Evolutionary conservation across 306 rosid species (phyloP).

Genomic region (Neltuma alba): DNA sequence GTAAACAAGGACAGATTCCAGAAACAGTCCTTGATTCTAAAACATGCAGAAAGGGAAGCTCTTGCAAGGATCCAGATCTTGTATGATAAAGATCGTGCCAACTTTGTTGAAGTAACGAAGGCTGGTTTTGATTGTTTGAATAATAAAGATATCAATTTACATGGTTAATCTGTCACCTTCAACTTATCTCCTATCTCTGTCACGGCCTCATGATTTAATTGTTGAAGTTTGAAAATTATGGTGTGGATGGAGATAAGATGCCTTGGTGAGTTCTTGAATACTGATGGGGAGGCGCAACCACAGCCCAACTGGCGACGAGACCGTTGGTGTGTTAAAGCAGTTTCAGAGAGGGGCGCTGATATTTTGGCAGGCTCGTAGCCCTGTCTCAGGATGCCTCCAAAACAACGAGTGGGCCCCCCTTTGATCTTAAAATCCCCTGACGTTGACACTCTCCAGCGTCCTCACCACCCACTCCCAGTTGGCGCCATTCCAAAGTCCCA

Average conservation of each 20-base stretch:
- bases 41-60: background rate
- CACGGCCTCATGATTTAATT: no score
- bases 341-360: background rate
- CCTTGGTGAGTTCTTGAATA: no score
- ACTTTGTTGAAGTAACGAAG: background rate
- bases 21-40: background rate
- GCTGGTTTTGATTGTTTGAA: background rate
- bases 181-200: no score
- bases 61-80: background rate
- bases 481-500: background rate
- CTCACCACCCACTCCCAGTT: background rate
- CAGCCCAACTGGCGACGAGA: background rate
- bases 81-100: background rate
- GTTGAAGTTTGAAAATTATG: no score
- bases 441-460: conserved; percentile 32
- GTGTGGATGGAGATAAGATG: background rate
- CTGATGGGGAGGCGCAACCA: no score
- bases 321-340: background rate
- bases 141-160: background rate
- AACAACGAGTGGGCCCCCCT: conserved; percentile 46
- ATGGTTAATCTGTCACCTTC: background rate
- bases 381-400: background rate
- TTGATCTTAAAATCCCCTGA: conserved; percentile 50
- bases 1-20: background rate
- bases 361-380: background rate